Conservation (phyloP, 805 yeast species). For the Kregervanrija pseudodelftensis region DNA sequence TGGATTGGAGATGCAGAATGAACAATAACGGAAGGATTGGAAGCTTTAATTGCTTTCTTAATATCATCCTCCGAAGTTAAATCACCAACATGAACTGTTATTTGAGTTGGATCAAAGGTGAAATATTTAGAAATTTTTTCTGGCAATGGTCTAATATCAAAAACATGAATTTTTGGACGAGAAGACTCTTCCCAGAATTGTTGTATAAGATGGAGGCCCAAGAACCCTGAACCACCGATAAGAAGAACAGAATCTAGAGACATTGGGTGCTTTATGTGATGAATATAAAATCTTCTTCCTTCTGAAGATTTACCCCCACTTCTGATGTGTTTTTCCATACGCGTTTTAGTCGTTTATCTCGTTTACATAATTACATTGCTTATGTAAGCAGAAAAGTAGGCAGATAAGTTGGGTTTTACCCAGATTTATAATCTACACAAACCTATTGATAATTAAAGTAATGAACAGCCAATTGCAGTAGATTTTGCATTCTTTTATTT, state of each 20-base stretch:
- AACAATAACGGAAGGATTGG: conserved; percentile 69
- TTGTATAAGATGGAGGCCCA: conserved; percentile 86
- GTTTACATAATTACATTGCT: no score
- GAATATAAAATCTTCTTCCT: no score
- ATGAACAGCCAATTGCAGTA: no score
- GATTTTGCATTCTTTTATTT: no score
- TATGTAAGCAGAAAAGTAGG: no score
- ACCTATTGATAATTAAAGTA: no score
- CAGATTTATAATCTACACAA: no score
- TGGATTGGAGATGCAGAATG: conserved; percentile 97
- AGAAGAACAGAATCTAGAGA: conserved; percentile 56
- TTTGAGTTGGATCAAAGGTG: conserved; percentile 56
- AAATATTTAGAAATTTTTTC: conserved; percentile 62
- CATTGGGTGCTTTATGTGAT: conserved; percentile 6
- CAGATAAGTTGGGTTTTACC: no score
- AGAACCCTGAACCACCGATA: conserved; percentile 94
- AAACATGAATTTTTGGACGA: conserved; percentile 70
- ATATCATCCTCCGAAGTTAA: conserved; percentile 71
- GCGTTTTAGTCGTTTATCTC: no score
- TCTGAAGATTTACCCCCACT: no score
- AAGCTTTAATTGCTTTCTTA: conserved; percentile 45
- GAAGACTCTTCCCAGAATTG: conserved; percentile 66
- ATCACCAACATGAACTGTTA: conserved; percentile 73
- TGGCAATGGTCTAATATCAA: conserved; percentile 88
- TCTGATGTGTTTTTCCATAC: no score